These are phyloP conservation scores for Elsinoe perseae DNA, from an alignment of 2,329 filamentous ascomycete genomes.

Conservation along the genomic window DNA sequence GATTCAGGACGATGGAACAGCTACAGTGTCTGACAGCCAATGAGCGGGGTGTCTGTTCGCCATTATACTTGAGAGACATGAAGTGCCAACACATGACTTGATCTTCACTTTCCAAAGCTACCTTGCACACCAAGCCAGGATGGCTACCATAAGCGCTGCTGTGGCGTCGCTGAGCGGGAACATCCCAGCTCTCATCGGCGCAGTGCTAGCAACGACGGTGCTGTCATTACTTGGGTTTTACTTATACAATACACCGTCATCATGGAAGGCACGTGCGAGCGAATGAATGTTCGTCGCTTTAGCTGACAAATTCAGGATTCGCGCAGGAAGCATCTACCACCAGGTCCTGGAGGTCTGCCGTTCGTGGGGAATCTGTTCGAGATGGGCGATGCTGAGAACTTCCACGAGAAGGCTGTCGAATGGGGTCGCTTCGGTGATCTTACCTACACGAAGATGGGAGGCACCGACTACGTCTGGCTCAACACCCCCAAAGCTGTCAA, in stretches of 20 bases:
- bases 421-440: conserved; percentile 35
- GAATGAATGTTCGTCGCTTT: background rate
- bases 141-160: conserved; percentile 8
- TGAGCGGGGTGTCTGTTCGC: background rate
- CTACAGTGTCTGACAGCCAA: background rate
- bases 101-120: background rate
- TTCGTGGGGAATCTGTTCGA: conserved; percentile 36
- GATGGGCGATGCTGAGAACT: conserved; percentile 29
- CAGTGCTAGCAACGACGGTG: background rate
- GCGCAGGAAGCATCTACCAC: conserved; percentile 31
- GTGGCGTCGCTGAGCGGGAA: conserved; percentile 2
- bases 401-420: conserved; percentile 26
- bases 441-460: conserved; percentile 36
- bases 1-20: background rate
- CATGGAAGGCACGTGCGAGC: background rate
- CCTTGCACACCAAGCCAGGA: background rate
- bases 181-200: conserved; percentile 5
- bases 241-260: conserved; percentile 6
- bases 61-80: conserved; percentile 2
- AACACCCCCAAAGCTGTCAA: conserved; percentile 23
- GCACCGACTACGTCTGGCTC: conserved; percentile 36
- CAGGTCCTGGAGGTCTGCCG: conserved; percentile 34
- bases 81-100: background rate
- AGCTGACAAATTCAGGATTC: conserved; percentile 23
- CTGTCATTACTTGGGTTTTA: background rate